phyloP scores from a whole-genome alignment of 192 early-diverging fungal species.

The Rhizophlyctis rosea region DNA sequence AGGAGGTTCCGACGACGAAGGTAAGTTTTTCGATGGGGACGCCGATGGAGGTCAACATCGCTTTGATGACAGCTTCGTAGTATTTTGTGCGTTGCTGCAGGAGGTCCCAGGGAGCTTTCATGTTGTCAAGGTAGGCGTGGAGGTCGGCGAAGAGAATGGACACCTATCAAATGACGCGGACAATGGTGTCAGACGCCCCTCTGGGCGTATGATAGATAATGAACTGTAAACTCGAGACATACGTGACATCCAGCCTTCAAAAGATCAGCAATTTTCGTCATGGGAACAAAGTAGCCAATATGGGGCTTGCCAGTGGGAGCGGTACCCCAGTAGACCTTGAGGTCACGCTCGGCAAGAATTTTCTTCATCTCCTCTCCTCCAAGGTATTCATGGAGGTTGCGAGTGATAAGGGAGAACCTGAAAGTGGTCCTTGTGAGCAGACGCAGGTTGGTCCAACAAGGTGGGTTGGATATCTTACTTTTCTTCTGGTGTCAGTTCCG shows the following conservation, averaged over 20 bases:
- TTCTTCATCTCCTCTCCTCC: conserved; percentile 84
- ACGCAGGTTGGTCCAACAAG: background rate
- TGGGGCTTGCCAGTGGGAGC: conserved; percentile 95
- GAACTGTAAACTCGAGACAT: conserved; percentile 8
- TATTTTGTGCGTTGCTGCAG: conserved; percentile 85
- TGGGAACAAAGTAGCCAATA: conserved; percentile 96
- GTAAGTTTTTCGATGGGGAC: conserved; percentile 88
- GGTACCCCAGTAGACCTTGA: conserved; percentile 97
- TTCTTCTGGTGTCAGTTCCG: conserved; percentile 36
- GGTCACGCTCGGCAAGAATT: conserved; percentile 80
- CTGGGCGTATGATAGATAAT: no score
- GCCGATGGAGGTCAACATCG: conserved; percentile 86
- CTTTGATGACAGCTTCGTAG: conserved; percentile 90
- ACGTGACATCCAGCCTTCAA: conserved; percentile 87
- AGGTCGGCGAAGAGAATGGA: conserved; percentile 92
- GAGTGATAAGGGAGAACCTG: conserved; percentile 77
- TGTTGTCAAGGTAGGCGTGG: conserved; percentile 97
- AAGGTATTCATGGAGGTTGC: conserved; percentile 91
- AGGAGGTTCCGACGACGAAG: conserved; percentile 87
- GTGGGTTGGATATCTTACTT: conserved; percentile 16
- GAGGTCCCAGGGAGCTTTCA: conserved; percentile 93
- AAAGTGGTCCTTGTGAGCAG: background rate
- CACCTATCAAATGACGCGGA: conserved; percentile 54
- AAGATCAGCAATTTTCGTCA: conserved; percentile 98
- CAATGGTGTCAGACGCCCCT: no score